Evolutionary conservation across 192 early-diverging fungal species (phyloP).

Genomic region (Phycomyces nitens): DNA sequence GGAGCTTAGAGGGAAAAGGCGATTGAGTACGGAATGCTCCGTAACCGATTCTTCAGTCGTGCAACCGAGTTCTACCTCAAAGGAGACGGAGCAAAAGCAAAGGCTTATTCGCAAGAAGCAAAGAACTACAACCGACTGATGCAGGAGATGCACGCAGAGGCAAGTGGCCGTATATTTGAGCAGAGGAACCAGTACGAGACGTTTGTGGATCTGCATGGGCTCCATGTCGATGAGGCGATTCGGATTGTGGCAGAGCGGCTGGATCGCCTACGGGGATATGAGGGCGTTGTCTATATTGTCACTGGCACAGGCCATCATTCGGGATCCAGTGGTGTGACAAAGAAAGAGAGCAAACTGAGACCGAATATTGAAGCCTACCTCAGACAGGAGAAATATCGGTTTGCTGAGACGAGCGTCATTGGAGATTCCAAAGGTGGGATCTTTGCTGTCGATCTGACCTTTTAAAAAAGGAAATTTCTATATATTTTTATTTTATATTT

Average conservation of each 20-base stretch:
- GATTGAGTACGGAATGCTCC: slow-evolving; percentile 41
- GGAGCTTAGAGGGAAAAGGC: slow-evolving; percentile 37
- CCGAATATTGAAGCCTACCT: slow-evolving; percentile 18
- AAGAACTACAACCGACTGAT: slow-evolving; percentile 45
- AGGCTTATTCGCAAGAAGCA: slow-evolving; percentile 39
- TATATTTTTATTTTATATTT: background rate
- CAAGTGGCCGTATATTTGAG: slow-evolving; percentile 47
- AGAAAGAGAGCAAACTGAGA: slow-evolving; percentile 23
- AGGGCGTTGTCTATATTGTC: slow-evolving; percentile 46
- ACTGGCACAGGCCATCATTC: slow-evolving; percentile 50
- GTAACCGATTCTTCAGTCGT: slow-evolving; percentile 46
- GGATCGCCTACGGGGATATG: slow-evolving; percentile 36
- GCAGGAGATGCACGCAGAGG: slow-evolving; percentile 44
- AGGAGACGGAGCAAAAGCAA: slow-evolving; percentile 43
- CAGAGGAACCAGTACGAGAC: slow-evolving; percentile 39
- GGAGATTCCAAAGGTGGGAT: slow-evolving; percentile 27
- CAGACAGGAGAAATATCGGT: slow-evolving; percentile 13
- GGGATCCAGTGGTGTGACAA: slow-evolving; percentile 13
- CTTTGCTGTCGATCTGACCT: slow-evolving; percentile 27
- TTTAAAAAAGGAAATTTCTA: slow-evolving; percentile 1
- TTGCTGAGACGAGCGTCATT: slow-evolving; percentile 25
- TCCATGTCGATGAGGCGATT: slow-evolving; percentile 49
- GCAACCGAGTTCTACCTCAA: slow-evolving; percentile 42
- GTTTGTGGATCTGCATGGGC: slow-evolving; percentile 51
- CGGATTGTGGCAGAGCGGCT: slow-evolving; percentile 41